Base-by-base conservation (phyloP, 2,329 filamentous ascomycete genomes). In the Paraconiothyrium brasiliense region DNA sequence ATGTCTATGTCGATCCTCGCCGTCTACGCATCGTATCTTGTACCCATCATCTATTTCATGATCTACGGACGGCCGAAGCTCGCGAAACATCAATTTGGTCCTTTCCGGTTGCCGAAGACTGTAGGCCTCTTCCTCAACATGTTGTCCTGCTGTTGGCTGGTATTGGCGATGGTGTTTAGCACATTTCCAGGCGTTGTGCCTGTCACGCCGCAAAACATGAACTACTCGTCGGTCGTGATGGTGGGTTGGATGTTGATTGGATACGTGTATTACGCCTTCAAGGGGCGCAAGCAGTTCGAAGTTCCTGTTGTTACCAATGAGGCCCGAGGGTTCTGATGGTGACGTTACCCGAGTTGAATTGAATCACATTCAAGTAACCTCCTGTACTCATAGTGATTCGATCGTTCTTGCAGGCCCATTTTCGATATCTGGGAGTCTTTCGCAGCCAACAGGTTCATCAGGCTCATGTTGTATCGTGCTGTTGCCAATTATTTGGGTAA, bases 141-240 rank as follows among this genome's bases (percentile, higher is more conserved):
- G 0, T 57, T 84, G 7, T 76, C 81, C 0, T 70, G 81, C 16
- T 58, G 77, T 1, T 86, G 83, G 82, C 77, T 84, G 22, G 47
- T 76, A 0, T 61, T 85, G 7, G 80, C 80, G 0, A 78, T 82
- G 39, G 61, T 84, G 1, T 82, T 85, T 44, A 82, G 82, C 65
- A 82, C 63, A 1, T 83, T 85, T 39, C 83, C 82, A 0, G 75
- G 74, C 1, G 58, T 68, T 0, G 71, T 80, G 67, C 83, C 82
- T 0, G 79, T 82, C 0, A 80, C 79, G 1, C 59, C 76, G 0
- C 72, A 79, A 39, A 82, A 78, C 16, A 84, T 85, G 81, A 85
- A 84, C 47, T 84, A 84, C 58, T 77, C 78, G 0, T 75, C 75
- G 37, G 80, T 83, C 0, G 81, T 84, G 0, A 67, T 83, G 65